Percentiles rank a stretch among this genome's conserved stretches.
phyloP scores from a whole-genome alignment of 2,329 filamentous ascomycete genomes.

The Curvularia spicifera region DNA sequence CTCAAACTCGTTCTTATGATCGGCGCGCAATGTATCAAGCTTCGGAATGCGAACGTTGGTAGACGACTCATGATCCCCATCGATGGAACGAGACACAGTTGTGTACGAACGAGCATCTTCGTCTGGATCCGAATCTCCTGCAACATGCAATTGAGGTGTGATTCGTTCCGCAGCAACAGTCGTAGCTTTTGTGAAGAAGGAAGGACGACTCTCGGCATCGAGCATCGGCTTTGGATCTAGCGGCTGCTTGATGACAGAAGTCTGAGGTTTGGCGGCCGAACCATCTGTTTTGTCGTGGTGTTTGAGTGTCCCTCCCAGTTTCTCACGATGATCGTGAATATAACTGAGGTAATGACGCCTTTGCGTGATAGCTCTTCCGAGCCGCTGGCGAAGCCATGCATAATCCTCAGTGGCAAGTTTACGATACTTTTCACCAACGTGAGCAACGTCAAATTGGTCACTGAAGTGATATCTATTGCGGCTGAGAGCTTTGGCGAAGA shows the following conservation, averaged over 20 bases:
- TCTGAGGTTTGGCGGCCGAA: neutral
- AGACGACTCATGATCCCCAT: neutral
- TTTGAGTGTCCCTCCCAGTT: neutral
- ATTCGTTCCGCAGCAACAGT: neutral
- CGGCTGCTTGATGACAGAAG: neutral
- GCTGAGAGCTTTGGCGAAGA: neutral
- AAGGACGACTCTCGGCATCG: neutral
- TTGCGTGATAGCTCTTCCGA: neutral
- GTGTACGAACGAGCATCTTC: constrained; percentile 1
- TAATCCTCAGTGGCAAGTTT: neutral
- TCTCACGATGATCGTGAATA: neutral
- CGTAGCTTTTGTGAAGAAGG: constrained; percentile 1
- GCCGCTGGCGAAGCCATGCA: neutral
- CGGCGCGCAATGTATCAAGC: neutral
- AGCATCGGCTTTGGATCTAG: neutral
- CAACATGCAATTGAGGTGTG: neutral
- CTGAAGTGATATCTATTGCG: neutral
- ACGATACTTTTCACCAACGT: neutral
- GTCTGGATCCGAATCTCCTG: neutral
- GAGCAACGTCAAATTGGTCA: constrained; percentile 1
- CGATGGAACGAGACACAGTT: neutral
- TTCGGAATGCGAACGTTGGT: neutral
- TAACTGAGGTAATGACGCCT: neutral
- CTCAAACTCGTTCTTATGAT: neutral
- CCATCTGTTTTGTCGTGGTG: neutral